Base-by-base conservation (phyloP, 148 eudicot species). In the Bassia scoparia region DNA sequence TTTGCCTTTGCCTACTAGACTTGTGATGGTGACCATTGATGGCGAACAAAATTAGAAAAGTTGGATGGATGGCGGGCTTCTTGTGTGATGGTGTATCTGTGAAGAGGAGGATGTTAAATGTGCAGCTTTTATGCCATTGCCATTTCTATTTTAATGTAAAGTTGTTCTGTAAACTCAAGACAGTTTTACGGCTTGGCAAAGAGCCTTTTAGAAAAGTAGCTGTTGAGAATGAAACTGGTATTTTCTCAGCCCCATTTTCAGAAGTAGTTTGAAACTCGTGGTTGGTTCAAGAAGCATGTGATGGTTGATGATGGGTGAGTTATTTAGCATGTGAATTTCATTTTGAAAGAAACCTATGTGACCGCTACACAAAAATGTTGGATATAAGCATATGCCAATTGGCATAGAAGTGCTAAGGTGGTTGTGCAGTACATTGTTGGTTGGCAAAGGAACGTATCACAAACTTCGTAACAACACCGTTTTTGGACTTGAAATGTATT, bases 121-220 rank as follows among this genome's bases (percentile, higher is more conserved):
- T n/a, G 7, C 21, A 69, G 0, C 1, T n/a, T 43, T 69, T 21
- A 24, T 21, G 43, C 43, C 37, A 5, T 43, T 72, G 37, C 53
- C 49, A 34, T 34, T 71, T 60, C 15, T 38, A 9, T 58, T 0
- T 67, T 7, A 24, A 33, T 35, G 66, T 26, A 38, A 41, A 53
- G 24, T 17, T 24, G 21, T 55, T 52, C 61, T n/a, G 48, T 29
- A 16, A 26, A n/a, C 52, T 38, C 12, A 9, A 74, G 6, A 53
- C 26, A n/a, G n/a, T 66, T 37, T 15, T 2, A 29, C 41, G 46
- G 21, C 5, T 66, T 34, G 26, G 23, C 24, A 35, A 10, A 17
- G 41, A 54, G 20, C 35, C 48, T 70, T 55, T 24, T 74, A 12
- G 77, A 37, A 18, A 26, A 12, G 60, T 13, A 37, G 63, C 48